A percentile compares a stretch with the other conserved stretches of the same genome.
These are phyloP conservation scores for Pseudopithomyces maydicus DNA, from an alignment of 2,329 filamentous ascomycete species.

Conservation along the genomic window DNA sequence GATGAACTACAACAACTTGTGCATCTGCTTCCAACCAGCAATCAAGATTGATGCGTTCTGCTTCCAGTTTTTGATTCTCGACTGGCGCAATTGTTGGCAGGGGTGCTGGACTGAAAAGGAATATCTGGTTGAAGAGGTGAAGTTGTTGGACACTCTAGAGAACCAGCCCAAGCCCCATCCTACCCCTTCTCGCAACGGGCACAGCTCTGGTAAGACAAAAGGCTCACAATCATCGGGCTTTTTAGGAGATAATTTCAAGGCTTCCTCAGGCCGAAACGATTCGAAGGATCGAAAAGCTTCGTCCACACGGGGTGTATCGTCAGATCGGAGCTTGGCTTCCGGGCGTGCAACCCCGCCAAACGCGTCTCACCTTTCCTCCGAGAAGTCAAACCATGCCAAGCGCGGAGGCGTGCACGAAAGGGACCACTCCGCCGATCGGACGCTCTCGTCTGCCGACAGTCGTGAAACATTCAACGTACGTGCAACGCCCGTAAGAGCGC, in stretches of 20 bases:
- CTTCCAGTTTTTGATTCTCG: conserved; percentile 92
- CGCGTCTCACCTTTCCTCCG: conserved; percentile 25
- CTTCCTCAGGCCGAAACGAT: conserved; percentile 32
- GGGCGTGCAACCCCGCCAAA: conserved; percentile 40
- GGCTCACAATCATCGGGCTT: conserved; percentile 30
- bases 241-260: conserved; percentile 30
- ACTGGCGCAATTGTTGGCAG: conserved; percentile 97
- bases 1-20: conserved; percentile 95
- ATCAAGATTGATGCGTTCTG: conserved; percentile 96
- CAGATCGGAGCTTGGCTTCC: conserved; percentile 32
- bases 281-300: conserved; percentile 39
- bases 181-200: conserved; percentile 32
- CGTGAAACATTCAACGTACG: conserved; percentile 29
- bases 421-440: conserved; percentile 35
- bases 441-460: conserved; percentile 36
- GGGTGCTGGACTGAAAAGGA: conserved; percentile 89
- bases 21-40: conserved; percentile 96
- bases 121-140: conserved; percentile 52
- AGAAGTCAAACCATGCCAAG: conserved; percentile 28
- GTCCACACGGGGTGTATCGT: conserved; percentile 34
- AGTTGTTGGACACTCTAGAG: conserved; percentile 31
- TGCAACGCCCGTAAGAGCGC: conserved; percentile 30
- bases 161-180: conserved; percentile 19
- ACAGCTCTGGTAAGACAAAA: conserved; percentile 30
- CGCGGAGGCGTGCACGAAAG: conserved; percentile 27